Base-by-base conservation (phyloP, 768 basidiomycete species). In the Auricularia cornea region DNA sequence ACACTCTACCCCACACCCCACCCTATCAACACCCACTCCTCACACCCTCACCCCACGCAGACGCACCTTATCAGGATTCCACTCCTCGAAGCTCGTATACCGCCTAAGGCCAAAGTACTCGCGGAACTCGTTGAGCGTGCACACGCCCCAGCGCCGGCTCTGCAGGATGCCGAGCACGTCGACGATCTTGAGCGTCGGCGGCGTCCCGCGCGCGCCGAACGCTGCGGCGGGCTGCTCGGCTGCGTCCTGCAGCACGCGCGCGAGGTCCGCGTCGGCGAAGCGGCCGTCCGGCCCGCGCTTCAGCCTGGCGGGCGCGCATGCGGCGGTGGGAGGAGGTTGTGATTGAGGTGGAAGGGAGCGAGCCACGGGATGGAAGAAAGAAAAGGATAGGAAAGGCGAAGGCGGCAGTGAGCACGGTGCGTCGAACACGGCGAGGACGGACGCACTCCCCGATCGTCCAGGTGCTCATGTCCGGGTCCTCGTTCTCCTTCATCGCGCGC, bases 121-220 rank as follows among this genome's bases (percentile, higher is more conserved):
- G 84, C 89, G 18, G 86, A 87, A 73, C 57, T 73, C 72, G 64
- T 75, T 75, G n/a, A 75, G 59, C 14, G 72, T 65, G 70, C 89
- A 91, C n/a, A 78, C 77, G 23, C 85, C 86, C 88, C 89, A 91
- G 23, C 69, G 75, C 65, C 90, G 77, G 32, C 82, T 80, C 70
- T 87, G 85, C 66, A 84, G 76, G 18, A 92, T 90, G 1, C 82
- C 82, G 70, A 91, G 74, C 4, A 90, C 76, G 70, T 92, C 90
- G 18, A 92, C 79, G 32, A 86, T 76, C 32, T 83, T 83, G 69
- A 91, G 76, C 29, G 79, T 82, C 60, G 82, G 80, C 0, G 89
- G 90, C 59, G 81, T 86, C 8, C 87, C 85, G n/a, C 85, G 79
- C 5, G 89, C 89, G 62, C 80, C 78, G 74, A 84, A 92, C 1